Base-by-base conservation (phyloP, 352 stramenopile species). In the Hyaloperonospora brassicae region DNA sequence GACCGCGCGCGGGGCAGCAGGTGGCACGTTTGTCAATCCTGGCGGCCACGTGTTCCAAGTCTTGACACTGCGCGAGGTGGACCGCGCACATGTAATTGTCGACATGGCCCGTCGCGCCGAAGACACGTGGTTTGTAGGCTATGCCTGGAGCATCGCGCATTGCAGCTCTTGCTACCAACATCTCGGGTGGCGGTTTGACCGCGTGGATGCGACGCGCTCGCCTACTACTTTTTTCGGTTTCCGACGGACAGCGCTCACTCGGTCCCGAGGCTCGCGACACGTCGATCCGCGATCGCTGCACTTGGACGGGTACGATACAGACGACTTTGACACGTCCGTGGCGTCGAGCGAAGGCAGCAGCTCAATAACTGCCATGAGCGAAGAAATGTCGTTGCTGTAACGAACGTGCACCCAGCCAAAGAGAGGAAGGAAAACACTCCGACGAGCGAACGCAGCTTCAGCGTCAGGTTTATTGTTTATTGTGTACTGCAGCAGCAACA, bases 21-120 rank as follows among this genome's bases (percentile, higher is more conserved):
- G 68, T 0, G 80, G 76, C 6, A 93, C 84, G 6, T 93, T 92
- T 48, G 84, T 92, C 12, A 93, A 93, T 49, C 84, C 84, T 5
- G 66, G 71, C 1, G 84, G 84, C 9, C 71, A 78, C 43, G 82
- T 92, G 4, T 86, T 85, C 50, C 84, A 93, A 66, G 73, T 92
- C 30, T 70, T 93, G 57, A 92, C 84, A 38, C 59, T 93, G 46
- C 66, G 72, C 1, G 59, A 75, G 1, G 72, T 93, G 3, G 43
- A 79, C 21, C 54, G 43, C 7, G 64, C 68, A 22, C 61, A 69
- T 30, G 61, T 87, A 12, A 66, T 80, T 35, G 61, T 84, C 9
- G 67, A 82, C 48, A 57, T 62, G n/a, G 42, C 40, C 12, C 72
- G 59, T 1, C 86, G 70, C 44, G 80, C 72, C 0, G 47, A 87